Conservation (phyloP, 805 yeast genomes). For the Lachancea meyersii region DNA sequence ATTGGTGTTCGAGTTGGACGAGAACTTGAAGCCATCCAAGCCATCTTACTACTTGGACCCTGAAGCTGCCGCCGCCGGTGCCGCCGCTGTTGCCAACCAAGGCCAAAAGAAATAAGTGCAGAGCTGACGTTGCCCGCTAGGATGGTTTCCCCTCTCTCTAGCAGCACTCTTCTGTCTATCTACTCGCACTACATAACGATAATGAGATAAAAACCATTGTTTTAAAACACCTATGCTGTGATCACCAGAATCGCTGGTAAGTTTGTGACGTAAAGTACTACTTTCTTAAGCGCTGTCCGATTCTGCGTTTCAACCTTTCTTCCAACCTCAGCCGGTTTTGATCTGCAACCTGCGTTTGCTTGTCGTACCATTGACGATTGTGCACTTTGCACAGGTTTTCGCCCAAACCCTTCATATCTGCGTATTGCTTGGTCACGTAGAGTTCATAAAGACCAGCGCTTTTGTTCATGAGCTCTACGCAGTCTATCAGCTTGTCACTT, state of each 20-base stretch:
- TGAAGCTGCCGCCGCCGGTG: constrained; percentile 99
- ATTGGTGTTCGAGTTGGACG: constrained; percentile 91
- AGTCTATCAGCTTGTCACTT: constrained; percentile 14
- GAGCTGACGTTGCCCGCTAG: neutral
- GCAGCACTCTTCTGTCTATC: neutral
- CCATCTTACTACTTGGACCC: constrained; percentile 96
- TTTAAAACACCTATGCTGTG: too few species aligned
- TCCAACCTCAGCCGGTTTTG: constrained; percentile 22
- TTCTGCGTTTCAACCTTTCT: constrained; percentile 22
- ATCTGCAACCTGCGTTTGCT: constrained; percentile 6
- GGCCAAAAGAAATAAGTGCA: constrained; percentile 48
- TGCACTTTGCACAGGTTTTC: constrained; percentile 19
- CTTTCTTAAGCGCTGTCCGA: constrained; percentile 14
- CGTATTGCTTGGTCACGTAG: constrained; percentile 17
- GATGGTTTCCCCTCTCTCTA: neutral
- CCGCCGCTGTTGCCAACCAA: constrained; percentile 98
- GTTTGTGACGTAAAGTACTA: neutral
- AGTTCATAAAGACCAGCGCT: constrained; percentile 27
- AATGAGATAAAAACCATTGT: constrained; percentile 10
- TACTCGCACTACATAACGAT: constrained; percentile 7
- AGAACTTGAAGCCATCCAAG: constrained; percentile 79
- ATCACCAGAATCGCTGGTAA: too few species aligned
- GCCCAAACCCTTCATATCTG: constrained; percentile 21
- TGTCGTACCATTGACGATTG: constrained; percentile 11
- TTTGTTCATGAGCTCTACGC: constrained; percentile 22